phyloP scores from a whole-genome alignment of 1,284 basidiomycete species.

The Takashimella koratensis region DNA sequence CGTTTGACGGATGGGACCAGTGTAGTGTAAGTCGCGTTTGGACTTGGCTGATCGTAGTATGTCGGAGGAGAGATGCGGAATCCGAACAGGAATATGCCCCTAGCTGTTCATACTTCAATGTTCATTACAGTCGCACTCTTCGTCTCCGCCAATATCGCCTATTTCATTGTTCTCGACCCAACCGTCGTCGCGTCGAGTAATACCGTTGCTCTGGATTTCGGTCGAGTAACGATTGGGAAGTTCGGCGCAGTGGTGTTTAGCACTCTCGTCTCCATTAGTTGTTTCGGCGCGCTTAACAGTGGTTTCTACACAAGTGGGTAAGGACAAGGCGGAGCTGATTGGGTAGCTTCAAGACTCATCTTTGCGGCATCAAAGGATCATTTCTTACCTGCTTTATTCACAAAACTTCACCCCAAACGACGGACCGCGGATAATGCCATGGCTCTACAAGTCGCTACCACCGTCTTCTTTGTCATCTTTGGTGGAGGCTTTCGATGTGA shows the following conservation, averaged over 20 bases:
- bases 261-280: constrained; percentile 81
- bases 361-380: constrained; percentile 84
- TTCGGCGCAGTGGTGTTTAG: constrained; percentile 84
- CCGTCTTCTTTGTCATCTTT: constrained; percentile 70
- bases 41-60: too few species aligned
- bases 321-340: not conserved
- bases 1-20: constrained; percentile 80
- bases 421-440: constrained; percentile 84
- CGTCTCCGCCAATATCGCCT: constrained; percentile 77
- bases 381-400: constrained; percentile 78
- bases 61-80: constrained; percentile 88
- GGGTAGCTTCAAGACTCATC: constrained; percentile 64
- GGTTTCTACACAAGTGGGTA: constrained; percentile 66
- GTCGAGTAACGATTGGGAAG: constrained; percentile 76
- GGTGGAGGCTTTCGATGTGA: constrained; percentile 79
- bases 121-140: constrained; percentile 63
- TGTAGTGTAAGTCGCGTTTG: constrained; percentile 47
- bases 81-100: constrained; percentile 79
- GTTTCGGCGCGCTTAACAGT: constrained; percentile 89
- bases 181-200: constrained; percentile 58
- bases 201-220: constrained; percentile 93
- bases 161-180: constrained; percentile 89
- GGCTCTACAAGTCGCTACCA: constrained; percentile 68
- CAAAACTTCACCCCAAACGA: constrained; percentile 65
- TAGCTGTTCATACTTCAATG: constrained; percentile 86